Evolutionary conservation across 495 filamentous ascomycete species (phyloP).

Genomic region (Penicillium desertorum): DNA sequence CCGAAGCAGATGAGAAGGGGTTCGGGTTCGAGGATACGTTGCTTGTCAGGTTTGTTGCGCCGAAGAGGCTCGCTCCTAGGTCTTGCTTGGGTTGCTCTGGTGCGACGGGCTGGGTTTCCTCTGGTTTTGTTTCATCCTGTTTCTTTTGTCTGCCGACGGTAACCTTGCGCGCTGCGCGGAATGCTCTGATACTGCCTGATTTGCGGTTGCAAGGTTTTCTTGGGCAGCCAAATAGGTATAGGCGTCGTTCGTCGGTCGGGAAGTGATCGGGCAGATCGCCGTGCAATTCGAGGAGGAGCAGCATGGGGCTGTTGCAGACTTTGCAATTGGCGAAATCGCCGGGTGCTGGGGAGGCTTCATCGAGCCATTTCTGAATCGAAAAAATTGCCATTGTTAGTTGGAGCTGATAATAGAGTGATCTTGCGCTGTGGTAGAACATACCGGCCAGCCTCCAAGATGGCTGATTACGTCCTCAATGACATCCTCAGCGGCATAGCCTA

Average conservation of each 20-base stretch:
- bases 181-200: constrained; percentile 70
- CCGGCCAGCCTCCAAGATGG: constrained; percentile 83
- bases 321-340: constrained; percentile 82
- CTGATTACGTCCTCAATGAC: constrained; percentile 81
- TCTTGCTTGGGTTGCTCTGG: constrained; percentile 50
- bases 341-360: constrained; percentile 65
- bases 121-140: constrained; percentile 35
- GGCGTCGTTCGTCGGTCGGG: constrained; percentile 76
- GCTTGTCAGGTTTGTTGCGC: constrained; percentile 41
- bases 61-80: constrained; percentile 56
- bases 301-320: constrained; percentile 81
- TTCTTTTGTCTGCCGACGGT: constrained; percentile 28
- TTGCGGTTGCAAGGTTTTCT: constrained; percentile 79
- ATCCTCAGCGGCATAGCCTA: constrained; percentile 86
- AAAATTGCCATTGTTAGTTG: constrained; percentile 10
- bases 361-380: constrained; percentile 71
- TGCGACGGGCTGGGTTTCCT: constrained; percentile 32
- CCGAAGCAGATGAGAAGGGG: constrained; percentile 52
- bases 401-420: neutral
- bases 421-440: constrained; percentile 44
- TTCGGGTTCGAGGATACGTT: constrained; percentile 54
- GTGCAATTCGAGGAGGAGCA: constrained; percentile 85
- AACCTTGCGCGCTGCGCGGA: constrained; percentile 60
- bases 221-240: constrained; percentile 82
- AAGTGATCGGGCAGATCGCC: constrained; percentile 85